phyloP scores from a whole-genome alignment of 169 alveolate species.

The Eimeria praecox region DNA sequence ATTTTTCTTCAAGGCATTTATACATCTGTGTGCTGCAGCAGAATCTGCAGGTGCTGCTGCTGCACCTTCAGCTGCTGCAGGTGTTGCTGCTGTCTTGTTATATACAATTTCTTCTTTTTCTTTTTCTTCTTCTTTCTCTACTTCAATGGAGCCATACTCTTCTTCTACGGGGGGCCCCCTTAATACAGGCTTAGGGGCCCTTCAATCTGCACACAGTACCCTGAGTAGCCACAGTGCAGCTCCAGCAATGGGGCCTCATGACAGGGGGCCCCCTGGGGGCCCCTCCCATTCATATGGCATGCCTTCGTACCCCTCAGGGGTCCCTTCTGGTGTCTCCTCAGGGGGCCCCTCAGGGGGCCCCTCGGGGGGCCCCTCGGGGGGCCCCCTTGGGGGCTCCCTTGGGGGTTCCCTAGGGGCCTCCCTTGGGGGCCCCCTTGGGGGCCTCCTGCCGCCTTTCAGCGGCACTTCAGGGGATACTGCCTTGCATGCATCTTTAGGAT shows the following conservation, averaged over 20 bases:
- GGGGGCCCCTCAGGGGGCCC: not conserved
- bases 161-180: slow-evolving; percentile 25
- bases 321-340: not conserved
- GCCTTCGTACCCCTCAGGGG: slow-evolving; percentile 28
- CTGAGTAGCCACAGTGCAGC: not conserved
- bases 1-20: not conserved
- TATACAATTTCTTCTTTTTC: not conserved
- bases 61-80: not conserved
- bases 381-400: no score
- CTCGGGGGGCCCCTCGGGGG: slow-evolving; percentile 21
- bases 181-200: not conserved
- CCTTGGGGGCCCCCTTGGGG: slow-evolving; percentile 9
- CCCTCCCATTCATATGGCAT: not conserved
- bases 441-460: slow-evolving; percentile 1
- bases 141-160: slow-evolving; percentile 14
- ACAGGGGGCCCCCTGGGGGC: not conserved
- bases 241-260: not conserved
- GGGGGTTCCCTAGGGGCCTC: not conserved
- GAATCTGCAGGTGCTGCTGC: not conserved
- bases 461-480: not conserved
- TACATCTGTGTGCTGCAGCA: not conserved
- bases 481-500: not conserved
- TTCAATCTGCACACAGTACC: not conserved
- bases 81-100: no score
- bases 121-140: not conserved